Conservation (phyloP, 495 filamentous ascomycete genomes). For the Hypoxylon lienhwacheense region DNA sequence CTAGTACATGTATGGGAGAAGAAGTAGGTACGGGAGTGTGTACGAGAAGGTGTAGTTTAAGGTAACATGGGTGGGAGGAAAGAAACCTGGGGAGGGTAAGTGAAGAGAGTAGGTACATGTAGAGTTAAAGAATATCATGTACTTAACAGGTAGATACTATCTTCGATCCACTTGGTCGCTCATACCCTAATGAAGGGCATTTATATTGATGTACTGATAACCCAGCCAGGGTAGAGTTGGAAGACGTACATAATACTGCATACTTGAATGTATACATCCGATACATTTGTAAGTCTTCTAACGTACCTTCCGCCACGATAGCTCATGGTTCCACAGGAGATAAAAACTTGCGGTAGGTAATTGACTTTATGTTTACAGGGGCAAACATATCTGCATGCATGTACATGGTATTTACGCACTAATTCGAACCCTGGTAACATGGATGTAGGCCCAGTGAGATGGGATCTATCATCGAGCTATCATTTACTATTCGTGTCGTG, state of each 20-base stretch:
- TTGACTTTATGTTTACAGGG: no score
- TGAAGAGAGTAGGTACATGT: no score
- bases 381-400: no score
- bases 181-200: background rate
- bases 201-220: background rate
- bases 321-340: conserved; percentile 13
- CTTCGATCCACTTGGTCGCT: background rate
- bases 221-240: no score
- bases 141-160: conserved; percentile 11
- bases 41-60: no score
- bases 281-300: background rate
- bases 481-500: no score
- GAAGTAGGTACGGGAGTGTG: background rate
- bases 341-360: conserved; percentile 5
- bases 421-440: no score
- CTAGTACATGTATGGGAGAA: conserved; percentile 17
- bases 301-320: conserved; percentile 15
- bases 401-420: no score
- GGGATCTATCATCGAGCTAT: no score
- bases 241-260: background rate
- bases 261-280: background rate
- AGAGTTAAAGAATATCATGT: conserved; percentile 31
- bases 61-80: conserved; percentile 12
- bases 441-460: no score
- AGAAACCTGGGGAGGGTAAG: conserved; percentile 20